Base-by-base conservation (phyloP, 192 early-diverging fungal species). In the Entomortierella parvispora region DNA sequence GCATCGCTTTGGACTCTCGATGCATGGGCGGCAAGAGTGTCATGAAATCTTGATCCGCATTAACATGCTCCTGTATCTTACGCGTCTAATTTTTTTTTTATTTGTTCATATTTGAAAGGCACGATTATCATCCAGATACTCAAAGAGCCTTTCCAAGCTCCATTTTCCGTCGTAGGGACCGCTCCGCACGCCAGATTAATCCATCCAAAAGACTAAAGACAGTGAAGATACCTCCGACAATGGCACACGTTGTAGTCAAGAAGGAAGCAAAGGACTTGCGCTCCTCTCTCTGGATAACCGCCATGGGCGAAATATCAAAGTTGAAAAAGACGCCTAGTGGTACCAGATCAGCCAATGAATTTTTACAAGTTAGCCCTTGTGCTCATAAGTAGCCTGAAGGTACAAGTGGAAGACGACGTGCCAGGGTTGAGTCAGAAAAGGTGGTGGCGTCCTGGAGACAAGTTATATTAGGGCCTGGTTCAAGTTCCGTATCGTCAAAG, bases 281-380 rank as follows among this genome's bases (percentile, higher is more conserved):
- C 47, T 87, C 85, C 82, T 99, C 93, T 6, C 81, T 85, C 71
- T 97, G 94, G 32, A 91, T 90, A 47, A 99, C 92, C 50, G 93
- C 84, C 97, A 99, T 97, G 3, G 97, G 96, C 26, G 96, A 97
- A 53, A 99, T 99, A 42, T 99, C 97, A 82, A 90, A 93, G 70
- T 94, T 92, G 79, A 99, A 93, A 66, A 94, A 96, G 32, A 99
- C 87, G 31, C 96, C 96, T 81, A 86, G n/a, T n/a, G n/a, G n/a
- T n/a, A n/a, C 17, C 17, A 20, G 47, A 20, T 49, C 22, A 4
- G 6, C 4, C 17, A 17, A 44, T 44, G 43, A 17, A n/a, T n/a
- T n/a, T n/a, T n/a, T n/a, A n/a, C n/a, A n/a, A n/a, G n/a, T n/a
- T n/a, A n/a, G n/a, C n/a, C n/a, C n/a, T n/a, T n/a, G n/a, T n/a